A percentile compares a stretch with the other conserved stretches of the same genome.
These are phyloP conservation scores for Henckelia pumila DNA, from an alignment of 257 asterid species.

Conservation along the genomic window DNA sequence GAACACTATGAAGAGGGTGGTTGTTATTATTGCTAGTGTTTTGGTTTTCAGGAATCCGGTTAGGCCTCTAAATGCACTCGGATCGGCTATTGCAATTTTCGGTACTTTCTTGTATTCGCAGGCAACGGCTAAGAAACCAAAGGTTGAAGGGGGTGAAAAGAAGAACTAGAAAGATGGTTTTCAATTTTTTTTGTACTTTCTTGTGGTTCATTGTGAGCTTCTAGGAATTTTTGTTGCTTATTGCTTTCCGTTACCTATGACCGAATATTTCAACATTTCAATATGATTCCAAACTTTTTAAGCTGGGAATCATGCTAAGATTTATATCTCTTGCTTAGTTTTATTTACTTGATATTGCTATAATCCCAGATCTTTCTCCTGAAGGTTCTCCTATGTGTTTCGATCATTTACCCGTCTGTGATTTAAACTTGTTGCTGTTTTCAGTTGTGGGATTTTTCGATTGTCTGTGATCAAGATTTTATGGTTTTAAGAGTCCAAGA, in stretches of 20 bases:
- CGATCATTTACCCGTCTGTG: too few species aligned
- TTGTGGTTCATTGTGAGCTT: conserved; percentile 13
- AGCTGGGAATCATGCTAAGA: background rate
- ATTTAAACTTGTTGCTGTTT: background rate
- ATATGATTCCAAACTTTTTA: background rate
- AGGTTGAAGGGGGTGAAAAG: conserved; percentile 51
- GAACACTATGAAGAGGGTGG: conserved; percentile 96
- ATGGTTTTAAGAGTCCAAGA: background rate
- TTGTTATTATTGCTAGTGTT: conserved; percentile 81
- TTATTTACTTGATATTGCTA: background rate
- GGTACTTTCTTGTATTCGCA: conserved; percentile 92
- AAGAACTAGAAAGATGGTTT: conserved; percentile 36
- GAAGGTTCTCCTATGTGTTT: background rate
- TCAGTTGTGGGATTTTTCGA: background rate
- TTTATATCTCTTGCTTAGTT: too few species aligned
- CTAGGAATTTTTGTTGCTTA: conserved; percentile 24
- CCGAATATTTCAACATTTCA: background rate
- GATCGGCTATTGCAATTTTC: conserved; percentile 79
- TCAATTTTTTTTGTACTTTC: conserved; percentile 18
- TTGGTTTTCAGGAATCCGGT: conserved; percentile 94
- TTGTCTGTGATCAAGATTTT: background rate
- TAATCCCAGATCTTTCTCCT: background rate
- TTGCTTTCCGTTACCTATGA: conserved; percentile 9
- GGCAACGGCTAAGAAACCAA: conserved; percentile 72
- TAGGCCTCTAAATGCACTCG: conserved; percentile 81